A percentile compares a stretch with the other conserved stretches of the same genome.
phyloP scores from a whole-genome alignment of 352 stramenopile species.

The Aphanomyces euteiches region DNA sequence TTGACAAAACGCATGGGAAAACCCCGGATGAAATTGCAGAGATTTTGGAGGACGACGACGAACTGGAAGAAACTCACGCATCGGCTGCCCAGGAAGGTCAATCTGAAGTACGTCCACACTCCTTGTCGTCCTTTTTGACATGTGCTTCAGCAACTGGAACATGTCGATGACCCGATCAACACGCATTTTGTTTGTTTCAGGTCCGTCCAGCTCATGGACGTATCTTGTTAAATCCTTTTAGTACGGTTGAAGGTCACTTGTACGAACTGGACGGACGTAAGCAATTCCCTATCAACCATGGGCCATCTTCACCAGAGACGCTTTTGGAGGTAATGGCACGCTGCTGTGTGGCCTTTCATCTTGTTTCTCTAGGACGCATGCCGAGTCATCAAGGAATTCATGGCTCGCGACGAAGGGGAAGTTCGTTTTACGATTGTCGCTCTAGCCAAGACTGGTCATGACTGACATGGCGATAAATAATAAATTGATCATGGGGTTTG shows the following conservation, averaged over 20 bases:
- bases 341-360: neutral
- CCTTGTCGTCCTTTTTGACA: neutral
- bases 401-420: constrained; percentile 91
- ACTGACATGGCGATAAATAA: constrained; percentile 12
- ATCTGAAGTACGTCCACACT: constrained; percentile 56
- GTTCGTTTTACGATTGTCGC: constrained; percentile 94
- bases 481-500: neutral
- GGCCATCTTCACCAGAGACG: constrained; percentile 73
- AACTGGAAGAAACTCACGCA: constrained; percentile 91
- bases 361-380: constrained; percentile 67
- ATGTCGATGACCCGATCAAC: constrained; percentile 89
- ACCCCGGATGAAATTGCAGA: constrained; percentile 77
- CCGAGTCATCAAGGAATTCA: constrained; percentile 90
- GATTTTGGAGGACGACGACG: constrained; percentile 87
- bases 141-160: constrained; percentile 69
- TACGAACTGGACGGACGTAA: constrained; percentile 97
- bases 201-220: constrained; percentile 28
- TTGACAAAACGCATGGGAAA: constrained; percentile 72
- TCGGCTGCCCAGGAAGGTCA: constrained; percentile 86
- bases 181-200: constrained; percentile 98
- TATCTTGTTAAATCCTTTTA: constrained; percentile 29
- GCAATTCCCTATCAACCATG: constrained; percentile 91
- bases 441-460: constrained; percentile 57
- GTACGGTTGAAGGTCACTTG: constrained; percentile 84
- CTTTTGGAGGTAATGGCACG: constrained; percentile 63